These are phyloP conservation scores for Sporothrix sp. DNA, from an alignment of 2,329 filamentous ascomycete species.

Conservation along the genomic window DNA sequence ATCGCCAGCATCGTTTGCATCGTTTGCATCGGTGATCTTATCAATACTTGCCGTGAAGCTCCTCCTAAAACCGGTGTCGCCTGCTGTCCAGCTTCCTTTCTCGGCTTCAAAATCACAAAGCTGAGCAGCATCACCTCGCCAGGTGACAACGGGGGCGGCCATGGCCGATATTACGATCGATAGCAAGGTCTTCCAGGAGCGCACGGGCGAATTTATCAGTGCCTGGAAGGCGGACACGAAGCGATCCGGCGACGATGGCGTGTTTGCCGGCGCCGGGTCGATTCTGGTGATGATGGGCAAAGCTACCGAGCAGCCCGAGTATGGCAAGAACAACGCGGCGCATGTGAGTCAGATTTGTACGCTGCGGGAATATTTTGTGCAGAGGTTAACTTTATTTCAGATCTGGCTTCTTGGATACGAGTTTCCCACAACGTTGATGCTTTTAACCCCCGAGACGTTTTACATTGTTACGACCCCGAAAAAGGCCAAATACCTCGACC, in stretches of 20 bases:
- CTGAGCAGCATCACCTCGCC: too few relatives aligned
- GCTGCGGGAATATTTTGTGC: not conserved
- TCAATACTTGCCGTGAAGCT: too few relatives aligned
- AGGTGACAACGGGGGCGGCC: too few relatives aligned
- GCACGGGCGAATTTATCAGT: constrained; percentile 73
- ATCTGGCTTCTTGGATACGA: constrained; percentile 99
- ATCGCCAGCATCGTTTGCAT: not conserved
- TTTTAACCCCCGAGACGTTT: constrained; percentile 78
- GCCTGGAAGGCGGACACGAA: constrained; percentile 90
- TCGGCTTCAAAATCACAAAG: too few relatives aligned
- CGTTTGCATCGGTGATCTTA: not conserved
- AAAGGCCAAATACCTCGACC: constrained; percentile 94
- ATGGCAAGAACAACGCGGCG: constrained; percentile 93
- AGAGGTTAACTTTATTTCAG: constrained; percentile 35
- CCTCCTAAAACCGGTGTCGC: too few relatives aligned
- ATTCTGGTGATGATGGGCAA: constrained; percentile 92
- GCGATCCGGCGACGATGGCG: constrained; percentile 72
- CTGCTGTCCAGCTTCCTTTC: too few relatives aligned
- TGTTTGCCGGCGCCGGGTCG: constrained; percentile 79
- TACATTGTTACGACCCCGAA: constrained; percentile 94
- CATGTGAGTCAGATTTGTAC: constrained; percentile 58
- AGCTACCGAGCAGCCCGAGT: constrained; percentile 76
- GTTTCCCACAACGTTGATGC: constrained; percentile 89
- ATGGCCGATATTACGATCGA: constrained; percentile 90
- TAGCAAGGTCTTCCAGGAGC: constrained; percentile 86